Conservation (phyloP, 2,329 filamentous ascomycete species). For the Lojkania enalia region DNA sequence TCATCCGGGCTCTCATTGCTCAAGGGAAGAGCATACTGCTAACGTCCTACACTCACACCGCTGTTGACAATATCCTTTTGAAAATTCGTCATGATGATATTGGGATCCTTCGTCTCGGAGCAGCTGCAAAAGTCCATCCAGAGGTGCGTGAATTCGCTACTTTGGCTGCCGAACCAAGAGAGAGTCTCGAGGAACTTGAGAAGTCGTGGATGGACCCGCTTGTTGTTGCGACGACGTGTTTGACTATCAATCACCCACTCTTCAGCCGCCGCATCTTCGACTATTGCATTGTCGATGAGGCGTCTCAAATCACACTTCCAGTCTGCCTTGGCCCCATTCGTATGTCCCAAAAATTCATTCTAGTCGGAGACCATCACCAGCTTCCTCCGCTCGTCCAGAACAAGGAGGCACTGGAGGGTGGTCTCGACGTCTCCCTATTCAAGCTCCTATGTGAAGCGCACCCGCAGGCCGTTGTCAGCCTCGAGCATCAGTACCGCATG, state of each 20-base stretch:
- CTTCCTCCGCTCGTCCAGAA: constrained; percentile 93
- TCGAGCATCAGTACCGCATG: constrained; percentile 98
- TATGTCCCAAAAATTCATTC: constrained; percentile 87
- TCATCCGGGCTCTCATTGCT: constrained; percentile 84
- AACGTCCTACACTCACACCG: constrained; percentile 95
- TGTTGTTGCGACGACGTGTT: constrained; percentile 91
- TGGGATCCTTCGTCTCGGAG: constrained; percentile 81
- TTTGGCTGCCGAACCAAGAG: constrained; percentile 72
- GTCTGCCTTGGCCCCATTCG: constrained; percentile 93
- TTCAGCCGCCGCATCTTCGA: constrained; percentile 91
- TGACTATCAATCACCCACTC: constrained; percentile 85
- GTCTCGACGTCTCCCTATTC: constrained; percentile 91
- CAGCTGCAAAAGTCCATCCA: constrained; percentile 80
- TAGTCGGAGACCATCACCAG: constrained; percentile 96
- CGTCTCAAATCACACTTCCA: constrained; percentile 93
- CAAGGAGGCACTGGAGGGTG: constrained; percentile 80
- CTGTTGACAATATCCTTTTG: constrained; percentile 95
- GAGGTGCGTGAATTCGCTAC: constrained; percentile 85
- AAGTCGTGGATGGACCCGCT: constrained; percentile 82
- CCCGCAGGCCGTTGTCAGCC: constrained; percentile 82
- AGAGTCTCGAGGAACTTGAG: constrained; percentile 80
- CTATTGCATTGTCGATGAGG: constrained; percentile 98
- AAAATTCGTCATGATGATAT: constrained; percentile 83
- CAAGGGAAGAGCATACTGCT: constrained; percentile 91
- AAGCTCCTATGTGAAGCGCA: constrained; percentile 89